Base-by-base conservation (phyloP, 495 filamentous ascomycete genomes). In the Penicillium arizonense region DNA sequence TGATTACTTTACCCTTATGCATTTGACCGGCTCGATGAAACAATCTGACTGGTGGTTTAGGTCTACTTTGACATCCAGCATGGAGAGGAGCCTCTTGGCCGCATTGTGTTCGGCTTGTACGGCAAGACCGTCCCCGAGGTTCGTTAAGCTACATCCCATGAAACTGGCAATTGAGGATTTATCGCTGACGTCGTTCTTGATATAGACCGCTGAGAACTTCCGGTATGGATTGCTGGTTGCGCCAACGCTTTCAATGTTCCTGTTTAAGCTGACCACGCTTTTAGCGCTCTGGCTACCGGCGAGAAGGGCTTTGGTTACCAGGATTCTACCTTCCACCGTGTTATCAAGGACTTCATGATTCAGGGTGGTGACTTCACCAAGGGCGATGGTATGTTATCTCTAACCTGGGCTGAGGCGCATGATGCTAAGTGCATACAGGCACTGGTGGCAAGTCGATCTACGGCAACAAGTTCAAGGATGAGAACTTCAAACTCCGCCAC, bases 401-500 rank as follows among this genome's bases (percentile, higher is more conserved):
- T 2, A 11, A 18, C 14, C n/a, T 3, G 11, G 18, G 16, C 4
- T 33, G 5, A 13, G 11, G 40, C 8, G 35, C 39, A 24, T 30
- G 13, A 39, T 55, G 41, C 52, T 70, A 40, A 65, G 34, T 42
- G 16, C 36, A 21, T 37, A 42, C 30, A 82, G 81, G 92, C 64
- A 97, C 92, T 67, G 94, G 94, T 70, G 94, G 94, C 63, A 97
- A 96, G 83, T 96, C 91, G 39, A 88, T 98, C 77, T 98, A 97
- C 71, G 94, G 94, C 61, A 82, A 86, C 57, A 96, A 93, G 77
- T 98, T 97, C 75, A 64, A 81, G 46, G 94, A 98, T 73, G 94
- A 98, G 88, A 98, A 97, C 87, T 98, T 98, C 85, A 98, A 97
- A 87, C 82, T 98, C 52, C 96, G 95, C 83, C 85, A 87, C 75